Conservation (phyloP, 228 moss, liverwort and hornwort species). For the Sphagnum magellanicum region DNA sequence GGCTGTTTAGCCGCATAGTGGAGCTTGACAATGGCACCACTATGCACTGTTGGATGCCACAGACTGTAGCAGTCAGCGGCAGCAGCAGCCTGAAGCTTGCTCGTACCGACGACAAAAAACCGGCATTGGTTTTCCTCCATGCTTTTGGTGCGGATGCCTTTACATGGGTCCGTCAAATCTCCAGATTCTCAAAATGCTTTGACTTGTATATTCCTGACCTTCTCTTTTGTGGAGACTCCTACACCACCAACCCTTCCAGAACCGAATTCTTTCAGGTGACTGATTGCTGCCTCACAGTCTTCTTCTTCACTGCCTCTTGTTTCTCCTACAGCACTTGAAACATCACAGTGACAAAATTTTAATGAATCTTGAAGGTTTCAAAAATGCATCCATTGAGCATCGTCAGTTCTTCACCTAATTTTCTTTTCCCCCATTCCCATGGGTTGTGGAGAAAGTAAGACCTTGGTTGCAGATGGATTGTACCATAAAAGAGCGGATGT, state of each 20-base stretch:
- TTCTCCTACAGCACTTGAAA: too few species aligned
- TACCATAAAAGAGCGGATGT: too few species aligned
- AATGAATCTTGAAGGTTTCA: too few species aligned
- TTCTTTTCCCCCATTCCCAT: too few species aligned
- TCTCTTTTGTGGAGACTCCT: slow-evolving; percentile 32
- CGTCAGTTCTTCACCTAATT: too few species aligned
- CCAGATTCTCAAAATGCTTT: slow-evolving; percentile 26
- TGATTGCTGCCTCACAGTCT: too few species aligned
- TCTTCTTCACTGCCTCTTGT: too few species aligned
- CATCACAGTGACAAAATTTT: too few species aligned
- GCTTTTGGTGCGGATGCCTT: slow-evolving; percentile 36
- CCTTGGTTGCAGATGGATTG: too few species aligned
- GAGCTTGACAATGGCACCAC: slow-evolving; percentile 30
- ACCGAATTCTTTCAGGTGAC: slow-evolving; percentile 55
- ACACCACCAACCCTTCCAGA: slow-evolving; percentile 38
- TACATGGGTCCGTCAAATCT: slow-evolving; percentile 42
- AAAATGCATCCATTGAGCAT: too few species aligned
- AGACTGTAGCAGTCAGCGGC: not conserved
- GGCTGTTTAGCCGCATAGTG: slow-evolving; percentile 16
- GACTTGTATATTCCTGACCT: slow-evolving; percentile 45
- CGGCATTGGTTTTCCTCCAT: slow-evolving; percentile 40
- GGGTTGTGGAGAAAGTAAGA: too few species aligned
- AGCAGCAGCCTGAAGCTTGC: slow-evolving; percentile 2
- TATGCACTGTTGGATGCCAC: slow-evolving; percentile 40
- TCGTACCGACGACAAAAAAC: not conserved